Percentiles rank a stretch among this genome's conserved stretches.
phyloP scores from a whole-genome alignment of 2,329 filamentous ascomycete genomes.

The Paecilomyces niveus region DNA sequence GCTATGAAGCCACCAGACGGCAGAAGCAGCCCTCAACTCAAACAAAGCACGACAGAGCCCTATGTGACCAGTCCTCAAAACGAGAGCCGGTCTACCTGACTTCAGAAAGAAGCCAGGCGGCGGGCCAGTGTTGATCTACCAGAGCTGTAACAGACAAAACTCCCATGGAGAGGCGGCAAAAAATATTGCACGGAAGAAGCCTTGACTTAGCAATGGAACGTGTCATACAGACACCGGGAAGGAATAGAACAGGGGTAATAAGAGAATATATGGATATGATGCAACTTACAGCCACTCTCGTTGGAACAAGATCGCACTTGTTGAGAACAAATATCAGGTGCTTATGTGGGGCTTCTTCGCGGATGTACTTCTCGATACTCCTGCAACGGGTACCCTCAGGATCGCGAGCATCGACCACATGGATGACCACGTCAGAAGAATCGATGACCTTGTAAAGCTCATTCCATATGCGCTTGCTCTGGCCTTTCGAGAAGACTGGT shows the following conservation, averaged over 20 bases:
- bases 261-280: neutral
- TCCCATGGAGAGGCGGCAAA: conserved; percentile 60
- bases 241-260: conserved; percentile 6
- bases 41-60: conserved; percentile 73
- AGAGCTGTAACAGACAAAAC: conserved; percentile 96
- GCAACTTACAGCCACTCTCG: conserved; percentile 83
- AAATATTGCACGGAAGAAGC: conserved; percentile 55
- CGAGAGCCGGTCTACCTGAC: conserved; percentile 67
- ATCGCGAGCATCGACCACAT: conserved; percentile 84
- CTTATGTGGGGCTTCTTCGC: conserved; percentile 90
- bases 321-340: conserved; percentile 85
- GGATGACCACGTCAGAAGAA: conserved; percentile 92
- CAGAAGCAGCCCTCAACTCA: conserved; percentile 90
- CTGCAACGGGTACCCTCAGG: conserved; percentile 84
- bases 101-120: conserved; percentile 57
- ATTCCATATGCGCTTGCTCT: conserved; percentile 95
- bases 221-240: conserved; percentile 14
- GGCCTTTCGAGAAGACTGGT: conserved; percentile 88
- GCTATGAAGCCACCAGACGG: conserved; percentile 57
- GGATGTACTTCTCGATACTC: conserved; percentile 87
- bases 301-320: conserved; percentile 89
- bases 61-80: conserved; percentile 80
- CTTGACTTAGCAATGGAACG: conserved; percentile 77
- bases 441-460: conserved; percentile 94
- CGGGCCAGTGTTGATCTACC: conserved; percentile 83